Percentiles rank a stretch among this genome's conserved stretches.
phyloP scores from a whole-genome alignment of 805 yeast genomes.

The Monosporozyma servazzii region DNA sequence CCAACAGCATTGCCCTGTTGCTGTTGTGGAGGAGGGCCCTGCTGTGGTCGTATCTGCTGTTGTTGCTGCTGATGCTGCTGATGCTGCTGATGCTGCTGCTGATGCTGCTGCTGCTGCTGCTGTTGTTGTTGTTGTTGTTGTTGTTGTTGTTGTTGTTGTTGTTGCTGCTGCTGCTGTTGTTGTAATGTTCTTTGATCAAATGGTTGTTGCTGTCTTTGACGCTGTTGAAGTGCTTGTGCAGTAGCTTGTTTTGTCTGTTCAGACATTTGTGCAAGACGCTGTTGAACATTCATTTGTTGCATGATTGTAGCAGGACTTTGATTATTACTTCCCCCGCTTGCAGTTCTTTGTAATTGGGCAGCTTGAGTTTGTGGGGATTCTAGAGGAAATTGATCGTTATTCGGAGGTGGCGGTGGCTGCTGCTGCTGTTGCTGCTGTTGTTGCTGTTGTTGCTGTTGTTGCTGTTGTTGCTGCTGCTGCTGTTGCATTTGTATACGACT shows the following conservation, averaged over 20 bases:
- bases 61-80: no score
- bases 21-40: not conserved
- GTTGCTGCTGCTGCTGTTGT: not conserved
- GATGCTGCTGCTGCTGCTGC: not conserved
- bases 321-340: not conserved
- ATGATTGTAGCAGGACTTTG: constrained; percentile 3
- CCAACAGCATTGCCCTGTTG: not conserved
- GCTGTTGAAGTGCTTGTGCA: constrained; percentile 2
- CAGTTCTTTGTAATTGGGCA: not conserved
- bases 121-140: not conserved
- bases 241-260: constrained; percentile 1
- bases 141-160: not conserved
- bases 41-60: not conserved
- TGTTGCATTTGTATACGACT: constrained; percentile 24
- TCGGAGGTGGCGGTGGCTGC: no score
- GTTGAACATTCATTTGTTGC: constrained; percentile 9
- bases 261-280: constrained; percentile 5
- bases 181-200: not conserved
- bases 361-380: constrained; percentile 1
- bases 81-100: not conserved
- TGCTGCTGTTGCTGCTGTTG: constrained; percentile 5
- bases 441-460: constrained; percentile 7
- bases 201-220: constrained; percentile 1
- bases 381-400: not conserved
- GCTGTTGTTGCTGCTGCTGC: constrained; percentile 15